phyloP scores from a whole-genome alignment of 139 green algal genomes.

The Chlorella ohadii region DNA sequence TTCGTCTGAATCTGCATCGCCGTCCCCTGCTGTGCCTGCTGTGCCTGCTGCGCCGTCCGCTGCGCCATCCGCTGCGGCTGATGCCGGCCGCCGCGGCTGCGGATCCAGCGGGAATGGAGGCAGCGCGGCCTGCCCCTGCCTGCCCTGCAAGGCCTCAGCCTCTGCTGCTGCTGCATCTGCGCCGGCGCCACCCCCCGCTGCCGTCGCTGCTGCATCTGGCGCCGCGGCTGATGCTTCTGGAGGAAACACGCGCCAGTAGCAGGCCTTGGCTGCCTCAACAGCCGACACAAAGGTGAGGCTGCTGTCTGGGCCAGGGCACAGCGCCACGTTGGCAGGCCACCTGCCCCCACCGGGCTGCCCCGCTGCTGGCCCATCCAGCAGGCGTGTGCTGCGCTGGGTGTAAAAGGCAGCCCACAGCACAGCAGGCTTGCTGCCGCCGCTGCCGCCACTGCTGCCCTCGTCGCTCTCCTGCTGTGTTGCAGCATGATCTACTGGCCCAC shows the following conservation, averaged over 20 bases:
- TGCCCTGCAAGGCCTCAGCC: no score
- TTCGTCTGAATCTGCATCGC: constrained; percentile 21
- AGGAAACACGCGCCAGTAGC: constrained; percentile 34
- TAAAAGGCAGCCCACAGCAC: constrained; percentile 36
- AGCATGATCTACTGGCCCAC: no score
- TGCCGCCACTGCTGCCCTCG: background rate
- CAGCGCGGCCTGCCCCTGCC: background rate
- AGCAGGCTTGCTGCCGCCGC: background rate
- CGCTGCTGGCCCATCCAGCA: background rate
- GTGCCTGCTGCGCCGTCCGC: background rate
- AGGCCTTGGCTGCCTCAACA: constrained; percentile 26
- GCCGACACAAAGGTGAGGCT: constrained; percentile 14
- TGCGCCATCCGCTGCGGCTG: background rate
- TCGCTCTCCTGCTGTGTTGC: background rate
- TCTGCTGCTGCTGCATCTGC: no score
- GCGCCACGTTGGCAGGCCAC: constrained; percentile 38
- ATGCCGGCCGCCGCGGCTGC: background rate
- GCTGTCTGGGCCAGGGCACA: constrained; percentile 27
- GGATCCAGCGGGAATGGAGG: background rate
- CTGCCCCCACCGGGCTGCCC: background rate
- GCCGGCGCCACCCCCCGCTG: no score
- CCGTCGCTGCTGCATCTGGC: background rate
- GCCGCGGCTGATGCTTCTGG: background rate
- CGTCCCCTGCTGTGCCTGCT: background rate
- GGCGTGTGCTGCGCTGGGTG: background rate